These are phyloP conservation scores for Euphorbia peplus DNA, from an alignment of 345 rosid species.

Conservation along the genomic window DNA sequence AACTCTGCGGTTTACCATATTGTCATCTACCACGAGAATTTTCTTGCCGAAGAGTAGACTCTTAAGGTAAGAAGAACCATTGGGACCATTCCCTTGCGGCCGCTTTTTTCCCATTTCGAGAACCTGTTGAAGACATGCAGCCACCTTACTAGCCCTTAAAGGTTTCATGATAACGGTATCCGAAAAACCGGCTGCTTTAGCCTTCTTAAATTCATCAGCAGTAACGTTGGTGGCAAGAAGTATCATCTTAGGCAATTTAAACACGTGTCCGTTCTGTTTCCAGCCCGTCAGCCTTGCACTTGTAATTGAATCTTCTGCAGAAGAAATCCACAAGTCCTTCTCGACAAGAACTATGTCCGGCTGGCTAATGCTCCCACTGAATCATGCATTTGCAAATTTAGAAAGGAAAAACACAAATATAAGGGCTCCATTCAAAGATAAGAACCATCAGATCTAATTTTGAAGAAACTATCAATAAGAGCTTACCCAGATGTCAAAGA, in stretches of 20 bases:
- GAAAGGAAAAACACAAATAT: neutral
- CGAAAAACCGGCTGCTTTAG: constrained; percentile 78
- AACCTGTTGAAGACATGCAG: constrained; percentile 88
- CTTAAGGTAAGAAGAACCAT: constrained; percentile 47
- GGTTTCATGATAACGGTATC: constrained; percentile 95
- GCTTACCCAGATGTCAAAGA: constrained; percentile 53
- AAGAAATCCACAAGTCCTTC: constrained; percentile 79
- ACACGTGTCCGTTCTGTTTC: constrained; percentile 48
- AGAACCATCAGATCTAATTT: neutral
- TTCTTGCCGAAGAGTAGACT: constrained; percentile 71
- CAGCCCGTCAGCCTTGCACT: constrained; percentile 32
- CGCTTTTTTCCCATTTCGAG: constrained; percentile 65
- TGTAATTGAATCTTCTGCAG: constrained; percentile 45
- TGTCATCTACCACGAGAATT: constrained; percentile 93
- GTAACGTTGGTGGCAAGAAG: constrained; percentile 81
- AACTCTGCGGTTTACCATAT: constrained; percentile 79
- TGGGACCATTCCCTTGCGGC: constrained; percentile 37
- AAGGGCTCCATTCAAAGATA: neutral
- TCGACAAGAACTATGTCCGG: constrained; percentile 77
- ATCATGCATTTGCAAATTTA: neutral
- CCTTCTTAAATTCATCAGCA: constrained; percentile 56
- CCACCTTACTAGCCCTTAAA: constrained; percentile 89
- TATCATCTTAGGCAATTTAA: constrained; percentile 56
- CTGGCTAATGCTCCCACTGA: constrained; percentile 38
- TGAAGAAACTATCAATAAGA: neutral